Conservation (phyloP, 352 stramenopile species). For the Pythium pyrilobum region DNA sequence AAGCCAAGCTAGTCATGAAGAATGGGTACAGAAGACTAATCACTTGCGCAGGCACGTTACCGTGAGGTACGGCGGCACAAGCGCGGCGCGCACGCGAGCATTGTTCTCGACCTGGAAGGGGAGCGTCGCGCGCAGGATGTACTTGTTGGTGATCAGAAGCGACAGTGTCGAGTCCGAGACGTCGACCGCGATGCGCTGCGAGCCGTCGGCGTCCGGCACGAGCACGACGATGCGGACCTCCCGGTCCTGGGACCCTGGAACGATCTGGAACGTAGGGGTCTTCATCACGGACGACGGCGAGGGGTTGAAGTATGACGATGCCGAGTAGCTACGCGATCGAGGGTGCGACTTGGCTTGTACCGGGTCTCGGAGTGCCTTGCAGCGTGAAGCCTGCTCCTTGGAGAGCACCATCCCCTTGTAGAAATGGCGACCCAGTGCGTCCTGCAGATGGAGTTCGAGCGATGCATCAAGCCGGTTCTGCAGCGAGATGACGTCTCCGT, state of each 20-base stretch:
- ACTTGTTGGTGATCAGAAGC: constrained; percentile 47
- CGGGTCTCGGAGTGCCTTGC: constrained; percentile 29
- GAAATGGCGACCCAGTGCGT: constrained; percentile 53
- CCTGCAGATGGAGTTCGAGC: constrained; percentile 45
- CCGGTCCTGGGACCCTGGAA: constrained; percentile 19
- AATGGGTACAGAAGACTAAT: not conserved
- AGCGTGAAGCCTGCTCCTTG: constrained; percentile 56
- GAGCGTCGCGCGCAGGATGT: constrained; percentile 40
- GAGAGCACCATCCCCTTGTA: constrained; percentile 56
- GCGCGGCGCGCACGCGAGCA: constrained; percentile 6
- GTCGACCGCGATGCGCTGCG: constrained; percentile 33
- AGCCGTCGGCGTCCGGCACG: constrained; percentile 34
- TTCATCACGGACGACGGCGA: constrained; percentile 10
- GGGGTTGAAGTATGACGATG: not conserved
- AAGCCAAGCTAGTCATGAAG: not conserved
- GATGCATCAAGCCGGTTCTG: constrained; percentile 41
- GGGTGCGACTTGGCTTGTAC: not conserved
- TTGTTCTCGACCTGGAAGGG: constrained; percentile 42
- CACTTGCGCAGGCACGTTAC: constrained; percentile 10
- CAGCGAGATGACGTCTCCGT: constrained; percentile 27
- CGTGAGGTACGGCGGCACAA: constrained; percentile 8
- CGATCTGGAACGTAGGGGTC: constrained; percentile 38
- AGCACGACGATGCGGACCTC: constrained; percentile 38
- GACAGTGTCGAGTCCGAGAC: constrained; percentile 40
- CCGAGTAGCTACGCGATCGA: not conserved